Conservation (phyloP, 345 rosid species). For the Turnera subulata region DNA sequence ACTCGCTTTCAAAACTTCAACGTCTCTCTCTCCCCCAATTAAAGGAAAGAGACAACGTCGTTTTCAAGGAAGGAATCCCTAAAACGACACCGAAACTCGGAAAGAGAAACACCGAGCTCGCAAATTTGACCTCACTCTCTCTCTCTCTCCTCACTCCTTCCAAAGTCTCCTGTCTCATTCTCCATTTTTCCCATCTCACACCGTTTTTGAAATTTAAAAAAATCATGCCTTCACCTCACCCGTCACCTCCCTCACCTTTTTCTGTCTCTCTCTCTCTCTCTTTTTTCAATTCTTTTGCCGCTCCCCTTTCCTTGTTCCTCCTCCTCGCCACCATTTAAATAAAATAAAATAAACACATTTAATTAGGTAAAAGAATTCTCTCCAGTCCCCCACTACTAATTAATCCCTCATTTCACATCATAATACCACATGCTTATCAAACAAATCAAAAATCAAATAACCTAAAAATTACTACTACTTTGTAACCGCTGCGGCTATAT, state of each 20-base stretch:
- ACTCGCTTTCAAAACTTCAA: not conserved
- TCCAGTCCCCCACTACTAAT: no score
- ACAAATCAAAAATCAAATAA: no score
- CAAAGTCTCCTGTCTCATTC: conserved; percentile 10
- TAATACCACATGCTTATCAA: no score
- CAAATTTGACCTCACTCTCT: conserved; percentile 7
- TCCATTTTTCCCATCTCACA: not conserved
- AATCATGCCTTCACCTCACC: no score
- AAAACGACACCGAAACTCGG: not conserved
- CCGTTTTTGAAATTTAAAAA: not conserved
- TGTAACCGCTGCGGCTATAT: no score
- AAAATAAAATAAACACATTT: not conserved
- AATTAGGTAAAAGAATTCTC: not conserved
- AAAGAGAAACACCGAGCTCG: not conserved
- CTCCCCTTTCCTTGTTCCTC: not conserved
- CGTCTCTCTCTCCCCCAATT: no score
- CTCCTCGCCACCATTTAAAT: not conserved
- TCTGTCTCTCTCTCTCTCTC: not conserved
- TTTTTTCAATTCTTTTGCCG: conserved; percentile 1
- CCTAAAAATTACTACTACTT: no score
- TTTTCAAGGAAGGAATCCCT: conserved; percentile 4
- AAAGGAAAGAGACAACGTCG: no score
- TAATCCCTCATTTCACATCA: no score
- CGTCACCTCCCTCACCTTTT: conserved; percentile 18
- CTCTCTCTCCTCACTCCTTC: no score